These are phyloP conservation scores for Aspergillus sergii DNA, from an alignment of 2,329 filamentous ascomycete genomes.

Conservation along the genomic window DNA sequence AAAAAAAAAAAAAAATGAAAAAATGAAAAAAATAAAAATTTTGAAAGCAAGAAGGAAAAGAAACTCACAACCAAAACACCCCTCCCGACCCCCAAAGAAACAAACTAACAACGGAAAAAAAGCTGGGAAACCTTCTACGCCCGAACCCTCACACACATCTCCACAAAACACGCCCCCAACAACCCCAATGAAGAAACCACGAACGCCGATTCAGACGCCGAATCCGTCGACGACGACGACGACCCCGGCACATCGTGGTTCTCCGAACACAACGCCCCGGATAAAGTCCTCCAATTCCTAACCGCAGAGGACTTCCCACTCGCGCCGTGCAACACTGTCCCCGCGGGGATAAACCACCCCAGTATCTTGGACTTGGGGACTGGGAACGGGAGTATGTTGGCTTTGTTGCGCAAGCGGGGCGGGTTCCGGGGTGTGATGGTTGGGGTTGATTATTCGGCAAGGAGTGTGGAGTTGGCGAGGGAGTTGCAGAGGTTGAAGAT, in stretches of 20 bases:
- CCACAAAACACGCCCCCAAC: constrained; percentile 23
- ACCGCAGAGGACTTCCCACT: constrained; percentile 51
- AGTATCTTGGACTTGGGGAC: constrained; percentile 84
- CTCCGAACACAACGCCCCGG: constrained; percentile 85
- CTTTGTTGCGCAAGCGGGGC: constrained; percentile 69
- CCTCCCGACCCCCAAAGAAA: no score
- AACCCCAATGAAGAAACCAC: constrained; percentile 14
- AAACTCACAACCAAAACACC: no score
- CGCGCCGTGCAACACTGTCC: constrained; percentile 39
- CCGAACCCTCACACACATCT: constrained; percentile 44
- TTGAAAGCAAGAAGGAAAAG: no score
- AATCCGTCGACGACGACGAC: constrained; percentile 72
- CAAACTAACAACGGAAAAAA: constrained; percentile 4
- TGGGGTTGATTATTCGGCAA: constrained; percentile 83
- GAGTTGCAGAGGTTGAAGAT: constrained; percentile 55
- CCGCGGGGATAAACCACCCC: constrained; percentile 24
- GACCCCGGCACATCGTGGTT: constrained; percentile 91
- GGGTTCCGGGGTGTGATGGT: constrained; percentile 71
- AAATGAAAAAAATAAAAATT: not conserved
- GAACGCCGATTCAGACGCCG: constrained; percentile 48
- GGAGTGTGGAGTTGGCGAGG: constrained; percentile 73
- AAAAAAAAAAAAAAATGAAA: constrained; percentile 8
- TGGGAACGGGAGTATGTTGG: constrained; percentile 90
- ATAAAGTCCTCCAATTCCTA: constrained; percentile 74
- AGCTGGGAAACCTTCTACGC: constrained; percentile 64